These are phyloP conservation scores for Backusella morwellensis DNA, from an alignment of 192 early-diverging fungal genomes.

Conservation along the genomic window DNA sequence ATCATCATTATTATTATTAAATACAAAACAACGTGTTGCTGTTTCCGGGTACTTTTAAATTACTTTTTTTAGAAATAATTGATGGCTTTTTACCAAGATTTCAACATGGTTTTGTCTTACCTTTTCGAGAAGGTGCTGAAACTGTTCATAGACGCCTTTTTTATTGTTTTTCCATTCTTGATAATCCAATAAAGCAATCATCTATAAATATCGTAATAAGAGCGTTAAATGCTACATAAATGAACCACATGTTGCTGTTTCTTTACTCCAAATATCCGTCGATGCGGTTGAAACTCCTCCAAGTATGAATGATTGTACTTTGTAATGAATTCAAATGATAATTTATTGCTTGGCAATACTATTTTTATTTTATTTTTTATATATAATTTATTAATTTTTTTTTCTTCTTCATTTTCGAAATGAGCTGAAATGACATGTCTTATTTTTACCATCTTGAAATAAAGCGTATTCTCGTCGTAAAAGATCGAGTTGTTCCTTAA, in stretches of 20 bases:
- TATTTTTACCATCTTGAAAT: slow-evolving; percentile 59
- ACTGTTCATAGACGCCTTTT: slow-evolving; percentile 55
- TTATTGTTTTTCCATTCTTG: slow-evolving; percentile 55
- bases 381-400: background rate
- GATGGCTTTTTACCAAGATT: background rate
- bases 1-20: slow-evolving; percentile 55
- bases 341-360: slow-evolving; percentile 54
- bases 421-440: slow-evolving; percentile 33
- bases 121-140: slow-evolving; percentile 54
- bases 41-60: slow-evolving; percentile 59
- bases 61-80: background rate
- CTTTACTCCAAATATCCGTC: slow-evolving; percentile 69
- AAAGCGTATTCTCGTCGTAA: slow-evolving; percentile 56
- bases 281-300: slow-evolving; percentile 71
- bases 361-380: background rate
- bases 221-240: background rate
- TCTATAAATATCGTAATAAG: slow-evolving; percentile 38
- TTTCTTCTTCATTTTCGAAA: slow-evolving; percentile 18
- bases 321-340: slow-evolving; percentile 69
- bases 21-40: slow-evolving; percentile 72
- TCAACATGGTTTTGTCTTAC: slow-evolving; percentile 36
- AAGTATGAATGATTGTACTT: slow-evolving; percentile 59
- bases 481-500: slow-evolving; percentile 60
- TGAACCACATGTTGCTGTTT: background rate
- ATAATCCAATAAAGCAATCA: slow-evolving; percentile 81